phyloP scores from a whole-genome alignment of 352 stramenopile genomes.

The Phytophthora multivora region DNA sequence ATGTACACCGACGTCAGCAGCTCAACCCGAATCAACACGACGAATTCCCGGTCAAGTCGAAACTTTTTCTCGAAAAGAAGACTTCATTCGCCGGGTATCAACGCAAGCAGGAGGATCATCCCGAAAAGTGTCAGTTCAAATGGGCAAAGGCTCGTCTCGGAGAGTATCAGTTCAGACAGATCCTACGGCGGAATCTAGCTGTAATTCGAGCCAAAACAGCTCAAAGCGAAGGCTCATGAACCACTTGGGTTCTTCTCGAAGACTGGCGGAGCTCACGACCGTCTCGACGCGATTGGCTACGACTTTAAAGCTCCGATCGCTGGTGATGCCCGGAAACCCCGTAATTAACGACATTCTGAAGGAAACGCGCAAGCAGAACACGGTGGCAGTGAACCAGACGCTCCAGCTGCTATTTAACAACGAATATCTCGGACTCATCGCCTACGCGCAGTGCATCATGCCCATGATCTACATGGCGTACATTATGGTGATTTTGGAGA shows the following conservation, averaged over 20 bases:
- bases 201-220: neutral
- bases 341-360: conserved; percentile 36
- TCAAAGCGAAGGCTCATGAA: conserved; percentile 4
- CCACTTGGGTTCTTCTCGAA: conserved; percentile 20
- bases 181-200: neutral
- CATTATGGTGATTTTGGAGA: conserved; percentile 19
- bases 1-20: conserved; percentile 1
- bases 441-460: conserved; percentile 40
- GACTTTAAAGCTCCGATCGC: conserved; percentile 15
- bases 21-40: neutral
- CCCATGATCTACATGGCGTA: conserved; percentile 45
- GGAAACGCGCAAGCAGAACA: conserved; percentile 40
- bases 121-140: conserved; percentile 4
- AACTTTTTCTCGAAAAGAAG: neutral
- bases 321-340: conserved; percentile 24
- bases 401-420: conserved; percentile 50
- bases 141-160: conserved; percentile 6
- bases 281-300: conserved; percentile 18
- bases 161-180: conserved; percentile 15
- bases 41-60: conserved; percentile 10
- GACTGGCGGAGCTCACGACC: conserved; percentile 19
- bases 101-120: conserved; percentile 17
- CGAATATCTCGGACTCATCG: conserved; percentile 46
- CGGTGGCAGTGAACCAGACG: conserved; percentile 39
- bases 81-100: neutral